Base-by-base conservation (phyloP, 345 rosid species). In the Eucalyptus brandiana region DNA sequence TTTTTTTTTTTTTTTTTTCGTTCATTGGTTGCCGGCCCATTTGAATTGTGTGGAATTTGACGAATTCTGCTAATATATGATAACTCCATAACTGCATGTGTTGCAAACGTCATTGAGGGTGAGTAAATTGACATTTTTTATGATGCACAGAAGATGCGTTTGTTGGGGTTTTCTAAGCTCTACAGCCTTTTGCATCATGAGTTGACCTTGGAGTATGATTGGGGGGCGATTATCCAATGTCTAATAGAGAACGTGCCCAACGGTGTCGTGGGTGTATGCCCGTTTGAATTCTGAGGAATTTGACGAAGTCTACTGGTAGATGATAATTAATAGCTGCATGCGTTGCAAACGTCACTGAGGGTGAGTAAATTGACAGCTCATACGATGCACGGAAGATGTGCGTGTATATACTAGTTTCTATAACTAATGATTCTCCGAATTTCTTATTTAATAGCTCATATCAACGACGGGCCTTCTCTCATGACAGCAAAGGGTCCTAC, bases 381-480 rank as follows among this genome's bases (percentile, higher is more conserved):
- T 15, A 50, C 7, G 53, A 50, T 50, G 18, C 53, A 30, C 17
- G 14, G 34, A 65, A 65, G 72, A n/a, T 65, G 72, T 14, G 10
- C 8, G 1, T 65, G 72, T 65, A 15, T 7, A 7, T 14, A n/a
- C 5, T 15, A 14, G 19, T n/a, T 65, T 7, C 18, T 65, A 4
- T 65, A 65, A 65, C 37, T 16, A 8, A 65, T n/a, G 18, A 65
- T 2, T n/a, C 34, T 65, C 19, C 32, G 19, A 15, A 15, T 30
- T 30, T 14, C 4, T n/a, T 30, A n/a, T 32, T n/a, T 30, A 30
- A n/a, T 65, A 13, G 32, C 34, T 54, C 54, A 91, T 23, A 91
- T 88, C 37, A 94, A 88, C 50, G 95, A 91, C 60, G 88, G 91
- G 24, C 92, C 94, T 89, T 91, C 96, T 32, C 87, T 53, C 87